Evolutionary conservation across 2,329 filamentous ascomycete species (phyloP).

Genomic region (Penicillium crustosum): DNA sequence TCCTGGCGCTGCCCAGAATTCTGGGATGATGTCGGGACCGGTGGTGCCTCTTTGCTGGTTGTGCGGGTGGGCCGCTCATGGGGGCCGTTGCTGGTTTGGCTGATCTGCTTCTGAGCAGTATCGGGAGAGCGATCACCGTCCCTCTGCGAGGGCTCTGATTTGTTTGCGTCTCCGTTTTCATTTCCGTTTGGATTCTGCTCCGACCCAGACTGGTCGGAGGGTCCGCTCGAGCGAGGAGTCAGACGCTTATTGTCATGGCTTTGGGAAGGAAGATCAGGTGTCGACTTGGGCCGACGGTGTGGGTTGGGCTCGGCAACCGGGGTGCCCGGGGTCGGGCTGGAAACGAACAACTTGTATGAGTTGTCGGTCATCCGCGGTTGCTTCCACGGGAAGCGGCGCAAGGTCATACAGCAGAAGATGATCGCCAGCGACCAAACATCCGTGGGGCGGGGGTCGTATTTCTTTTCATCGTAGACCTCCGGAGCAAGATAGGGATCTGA

Average conservation of each 20-base stretch:
- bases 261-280: slow-evolving; percentile 34
- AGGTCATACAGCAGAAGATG: slow-evolving; percentile 98
- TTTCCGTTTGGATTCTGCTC: slow-evolving; percentile 21
- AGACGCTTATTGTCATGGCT: slow-evolving; percentile 27
- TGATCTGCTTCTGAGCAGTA: slow-evolving; percentile 29
- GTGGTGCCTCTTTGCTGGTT: slow-evolving; percentile 43
- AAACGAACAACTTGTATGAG: slow-evolving; percentile 89
- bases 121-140: slow-evolving; percentile 29
- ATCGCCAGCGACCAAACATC: slow-evolving; percentile 99
- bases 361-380: slow-evolving; percentile 88
- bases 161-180: slow-evolving; percentile 10
- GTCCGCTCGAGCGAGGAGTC: slow-evolving; percentile 21
- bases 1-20: slow-evolving; percentile 54
- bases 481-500: slow-evolving; percentile 96
- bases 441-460: slow-evolving; percentile 89
- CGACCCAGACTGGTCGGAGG: slow-evolving; percentile 18
- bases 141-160: slow-evolving; percentile 22
- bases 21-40: slow-evolving; percentile 30
- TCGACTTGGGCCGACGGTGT: slow-evolving; percentile 39
- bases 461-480: slow-evolving; percentile 90
- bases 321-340: slow-evolving; percentile 73
- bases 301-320: slow-evolving; percentile 44
- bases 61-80: slow-evolving; percentile 33
- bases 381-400: slow-evolving; percentile 96
- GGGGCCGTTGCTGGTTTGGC: slow-evolving; percentile 20